Base-by-base conservation (phyloP, 495 filamentous ascomycete species). In the Annulohypoxylon maeteangense region DNA sequence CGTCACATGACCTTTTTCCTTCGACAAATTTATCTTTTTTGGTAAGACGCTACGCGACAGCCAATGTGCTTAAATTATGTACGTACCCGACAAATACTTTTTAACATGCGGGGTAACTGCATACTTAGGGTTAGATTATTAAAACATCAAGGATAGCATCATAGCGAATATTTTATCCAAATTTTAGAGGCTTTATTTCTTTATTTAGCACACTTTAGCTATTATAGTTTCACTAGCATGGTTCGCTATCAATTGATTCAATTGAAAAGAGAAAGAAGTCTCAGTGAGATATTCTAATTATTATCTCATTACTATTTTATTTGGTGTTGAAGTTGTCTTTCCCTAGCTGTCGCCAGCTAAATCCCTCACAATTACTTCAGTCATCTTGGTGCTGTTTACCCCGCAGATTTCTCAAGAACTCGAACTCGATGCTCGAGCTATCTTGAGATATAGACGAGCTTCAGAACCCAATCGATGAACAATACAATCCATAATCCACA, bases 1-100 rank as follows among this genome's bases (percentile, higher is more conserved):
- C 4, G 22, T 73, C 70, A 73, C 70, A 66, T 76, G 74, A 27
- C 55, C 45, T 57, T 31, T 36, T 4, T 11, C 20, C 55, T 22
- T 62, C 48, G 31, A 53, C 61, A 38, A 59, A 48, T 32, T 65
- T 54, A 32, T 55, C 10, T 40, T 59, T 66, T 48, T 58, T 27
- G 22, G 36, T 50, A 16, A 7, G 40, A 16, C 23, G 12, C 27
- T 34, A n/a, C 18, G 40, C 38, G 62, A 65, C 45, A 5, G 12
- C 34, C 32, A 18, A 55, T 18, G 29, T 16, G n/a, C 29, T 27
- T 27, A 25, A 18, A 11, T 32, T 27, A 32, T 25, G 45, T 50
- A 50, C 22, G 27, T 54, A 54, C 11, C 48, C 14, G 14, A 25
- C 2, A 16, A n/a, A 16, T 4, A 14, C n/a, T 31, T 14, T 29